Evolutionary conservation across 169 alveolate genomes (phyloP).

Genomic region (Miamiensis avidus): DNA sequence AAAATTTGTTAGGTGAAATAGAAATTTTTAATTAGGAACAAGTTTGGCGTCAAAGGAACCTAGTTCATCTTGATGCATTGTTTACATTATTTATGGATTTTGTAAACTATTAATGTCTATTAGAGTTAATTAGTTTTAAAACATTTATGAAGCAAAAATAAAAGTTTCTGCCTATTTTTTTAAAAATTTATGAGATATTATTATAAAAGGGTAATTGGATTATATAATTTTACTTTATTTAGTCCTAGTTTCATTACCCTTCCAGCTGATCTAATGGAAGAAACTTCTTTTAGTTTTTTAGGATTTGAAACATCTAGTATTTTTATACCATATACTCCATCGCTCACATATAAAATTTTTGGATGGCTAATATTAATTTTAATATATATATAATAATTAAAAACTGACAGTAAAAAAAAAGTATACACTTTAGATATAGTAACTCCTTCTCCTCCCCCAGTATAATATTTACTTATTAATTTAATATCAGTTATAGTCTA

Average conservation of each 20-base stretch:
- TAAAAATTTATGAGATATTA: no score
- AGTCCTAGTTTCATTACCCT: neutral
- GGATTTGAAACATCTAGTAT: neutral
- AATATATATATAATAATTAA: no score
- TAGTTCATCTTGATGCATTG: neutral
- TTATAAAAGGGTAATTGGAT: no score
- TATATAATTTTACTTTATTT: neutral
- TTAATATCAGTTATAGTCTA: neutral
- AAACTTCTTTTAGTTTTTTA: no score
- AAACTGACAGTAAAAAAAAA: neutral
- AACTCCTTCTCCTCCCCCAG: neutral
- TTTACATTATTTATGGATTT: neutral
- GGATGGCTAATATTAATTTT: no score
- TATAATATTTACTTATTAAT: no score
- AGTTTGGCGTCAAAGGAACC: neutral
- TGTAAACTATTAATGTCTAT: neutral
- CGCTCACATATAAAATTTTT: neutral
- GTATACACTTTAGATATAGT: neutral
- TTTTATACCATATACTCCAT: neutral
- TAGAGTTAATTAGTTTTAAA: neutral
- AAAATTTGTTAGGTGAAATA: neutral
- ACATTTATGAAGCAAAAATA: neutral
- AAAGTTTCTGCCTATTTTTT: neutral
- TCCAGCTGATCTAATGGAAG: neutral
- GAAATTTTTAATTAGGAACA: no score